Evolutionary conservation across 2,329 filamentous ascomycete genomes (phyloP).

Genomic region (Aschersonia sp.): DNA sequence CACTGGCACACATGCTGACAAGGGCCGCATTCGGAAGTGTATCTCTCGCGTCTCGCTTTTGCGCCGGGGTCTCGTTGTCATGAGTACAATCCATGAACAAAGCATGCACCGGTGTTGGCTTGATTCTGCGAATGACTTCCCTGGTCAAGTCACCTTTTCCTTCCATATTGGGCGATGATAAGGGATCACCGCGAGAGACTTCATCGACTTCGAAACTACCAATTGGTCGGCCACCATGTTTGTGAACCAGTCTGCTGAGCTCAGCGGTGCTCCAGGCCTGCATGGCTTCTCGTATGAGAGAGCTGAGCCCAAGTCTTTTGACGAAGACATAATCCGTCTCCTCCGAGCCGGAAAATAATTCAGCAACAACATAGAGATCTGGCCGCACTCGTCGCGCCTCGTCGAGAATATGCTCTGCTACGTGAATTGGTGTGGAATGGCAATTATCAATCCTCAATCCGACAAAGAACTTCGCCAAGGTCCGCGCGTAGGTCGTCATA

Average conservation of each 20-base stretch:
- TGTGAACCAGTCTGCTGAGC: slow-evolving; percentile 82
- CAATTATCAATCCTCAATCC: slow-evolving; percentile 97
- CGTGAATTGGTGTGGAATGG: slow-evolving; percentile 87
- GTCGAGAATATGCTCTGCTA: slow-evolving; percentile 89
- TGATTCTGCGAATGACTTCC: slow-evolving; percentile 67
- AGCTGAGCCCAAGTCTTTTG: slow-evolving; percentile 79
- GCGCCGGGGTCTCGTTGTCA: slow-evolving; percentile 91
- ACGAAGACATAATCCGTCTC: slow-evolving; percentile 95
- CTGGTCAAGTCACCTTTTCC: slow-evolving; percentile 24
- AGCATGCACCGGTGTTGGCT: slow-evolving; percentile 78
- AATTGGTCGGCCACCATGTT: slow-evolving; percentile 84
- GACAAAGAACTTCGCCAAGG: slow-evolving; percentile 88
- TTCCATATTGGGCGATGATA: slow-evolving; percentile 10
- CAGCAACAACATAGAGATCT: slow-evolving; percentile 82
- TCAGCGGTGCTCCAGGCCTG: slow-evolving; percentile 94
- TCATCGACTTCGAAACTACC: slow-evolving; percentile 96
- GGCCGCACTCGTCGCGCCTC: slow-evolving; percentile 80
- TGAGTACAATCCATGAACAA: slow-evolving; percentile 99
- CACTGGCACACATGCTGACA: slow-evolving; percentile 90
- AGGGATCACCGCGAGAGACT: slow-evolving; percentile 46
- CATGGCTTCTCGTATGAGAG: slow-evolving; percentile 93
- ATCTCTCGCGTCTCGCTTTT: slow-evolving; percentile 88
- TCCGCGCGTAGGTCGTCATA: slow-evolving; percentile 83
- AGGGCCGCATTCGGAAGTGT: slow-evolving; percentile 88
- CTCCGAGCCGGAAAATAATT: slow-evolving; percentile 91